phyloP scores from a whole-genome alignment of 2,329 filamentous ascomycete species.

The Pestalotiopsis sp. region DNA sequence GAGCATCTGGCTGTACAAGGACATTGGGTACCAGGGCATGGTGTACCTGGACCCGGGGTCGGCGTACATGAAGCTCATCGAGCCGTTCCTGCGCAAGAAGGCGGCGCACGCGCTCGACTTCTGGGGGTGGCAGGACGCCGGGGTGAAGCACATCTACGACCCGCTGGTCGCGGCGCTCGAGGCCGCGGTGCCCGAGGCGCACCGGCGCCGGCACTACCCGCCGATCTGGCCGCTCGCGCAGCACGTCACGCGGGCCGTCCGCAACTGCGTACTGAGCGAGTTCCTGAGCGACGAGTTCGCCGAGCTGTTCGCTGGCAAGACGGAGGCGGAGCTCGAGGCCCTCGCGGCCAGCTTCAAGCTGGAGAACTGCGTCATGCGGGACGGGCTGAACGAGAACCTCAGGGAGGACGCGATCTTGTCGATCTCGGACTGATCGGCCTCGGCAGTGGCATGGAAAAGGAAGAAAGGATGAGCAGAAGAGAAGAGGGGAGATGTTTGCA shows the following conservation, averaged over 20 bases:
- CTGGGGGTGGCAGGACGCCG: constrained; percentile 1
- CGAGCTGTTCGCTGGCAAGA: constrained; percentile 53
- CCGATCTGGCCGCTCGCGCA: neutral
- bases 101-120: neutral
- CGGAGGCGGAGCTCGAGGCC: constrained; percentile 53
- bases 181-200: neutral
- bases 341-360: constrained; percentile 53
- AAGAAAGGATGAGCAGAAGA: neutral
- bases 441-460: neutral
- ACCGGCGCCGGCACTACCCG: neutral
- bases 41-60: constrained; percentile 47
- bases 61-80: constrained; percentile 51
- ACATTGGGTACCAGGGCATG: constrained; percentile 59
- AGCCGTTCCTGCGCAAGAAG: constrained; percentile 58
- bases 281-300: constrained; percentile 57
- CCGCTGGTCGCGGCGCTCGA: neutral
- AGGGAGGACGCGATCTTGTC: constrained; percentile 37
- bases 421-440: neutral
- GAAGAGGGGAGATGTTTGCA: neutral
- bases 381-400: constrained; percentile 53
- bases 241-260: neutral
- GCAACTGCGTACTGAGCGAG: constrained; percentile 38
- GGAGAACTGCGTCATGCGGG: constrained; percentile 53
- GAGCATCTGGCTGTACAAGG: constrained; percentile 64
- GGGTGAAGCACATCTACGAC: neutral